A percentile compares a stretch with the other conserved stretches of the same genome.
These are phyloP conservation scores for Hyaloraphidium curvatum DNA, from an alignment of 192 early-diverging fungal genomes.

Conservation along the genomic window DNA sequence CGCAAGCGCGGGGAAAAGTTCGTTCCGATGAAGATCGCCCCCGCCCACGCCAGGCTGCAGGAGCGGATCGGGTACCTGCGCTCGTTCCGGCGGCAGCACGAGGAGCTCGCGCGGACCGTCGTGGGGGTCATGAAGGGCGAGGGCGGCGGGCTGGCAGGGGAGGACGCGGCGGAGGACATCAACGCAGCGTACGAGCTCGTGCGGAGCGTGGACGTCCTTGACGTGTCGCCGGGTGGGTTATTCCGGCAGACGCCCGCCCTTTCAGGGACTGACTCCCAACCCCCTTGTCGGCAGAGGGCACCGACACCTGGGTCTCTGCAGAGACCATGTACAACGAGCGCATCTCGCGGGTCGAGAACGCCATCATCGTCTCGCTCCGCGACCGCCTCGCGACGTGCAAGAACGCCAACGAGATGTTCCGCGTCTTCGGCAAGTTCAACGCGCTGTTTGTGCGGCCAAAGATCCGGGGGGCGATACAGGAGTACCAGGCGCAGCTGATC, in stretches of 20 bases:
- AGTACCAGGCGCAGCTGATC: slow-evolving; percentile 97
- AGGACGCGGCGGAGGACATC: slow-evolving; percentile 69
- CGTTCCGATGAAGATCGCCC: slow-evolving; percentile 82
- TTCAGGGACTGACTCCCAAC: slow-evolving; percentile 6
- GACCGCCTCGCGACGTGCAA: slow-evolving; percentile 86
- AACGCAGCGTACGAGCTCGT: slow-evolving; percentile 76
- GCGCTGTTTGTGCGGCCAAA: slow-evolving; percentile 97
- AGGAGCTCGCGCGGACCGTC: slow-evolving; percentile 94
- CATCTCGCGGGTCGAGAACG: slow-evolving; percentile 87
- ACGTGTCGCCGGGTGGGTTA: slow-evolving; percentile 50
- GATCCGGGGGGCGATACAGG: slow-evolving; percentile 98
- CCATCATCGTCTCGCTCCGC: slow-evolving; percentile 81
- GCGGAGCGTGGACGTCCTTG: slow-evolving; percentile 83
- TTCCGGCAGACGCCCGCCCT: no score
- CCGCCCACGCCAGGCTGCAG: slow-evolving; percentile 78
- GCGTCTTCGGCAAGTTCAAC: slow-evolving; percentile 99
- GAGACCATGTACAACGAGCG: slow-evolving; percentile 87
- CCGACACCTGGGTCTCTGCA: slow-evolving; percentile 76
- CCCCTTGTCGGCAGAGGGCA: slow-evolving; percentile 42
- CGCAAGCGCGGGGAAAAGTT: slow-evolving; percentile 86
- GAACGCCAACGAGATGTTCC: slow-evolving; percentile 98
- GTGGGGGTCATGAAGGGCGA: slow-evolving; percentile 66
- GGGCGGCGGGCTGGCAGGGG: neutral
- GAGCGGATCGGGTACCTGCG: slow-evolving; percentile 81
- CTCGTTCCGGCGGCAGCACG: slow-evolving; percentile 87